Conservation (phyloP, 2,329 filamentous ascomycete species). For the Neopestalotiopsis rosae region DNA sequence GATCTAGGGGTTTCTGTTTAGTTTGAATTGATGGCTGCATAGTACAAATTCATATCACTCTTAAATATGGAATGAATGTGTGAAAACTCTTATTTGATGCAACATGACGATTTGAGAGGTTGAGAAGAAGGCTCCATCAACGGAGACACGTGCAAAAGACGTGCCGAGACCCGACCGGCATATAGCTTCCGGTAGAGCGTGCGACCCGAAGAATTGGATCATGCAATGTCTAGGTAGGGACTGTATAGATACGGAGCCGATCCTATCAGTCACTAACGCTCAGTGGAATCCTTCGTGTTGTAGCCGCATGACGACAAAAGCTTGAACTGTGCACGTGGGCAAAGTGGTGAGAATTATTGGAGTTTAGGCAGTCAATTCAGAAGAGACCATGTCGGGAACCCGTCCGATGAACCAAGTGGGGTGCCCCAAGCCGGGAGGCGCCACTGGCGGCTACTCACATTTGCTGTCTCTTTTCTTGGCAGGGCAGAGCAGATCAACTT, state of each 20-base stretch:
- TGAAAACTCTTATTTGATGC: too few relatives aligned
- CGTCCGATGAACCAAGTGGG: not conserved
- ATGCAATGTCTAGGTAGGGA: too few relatives aligned
- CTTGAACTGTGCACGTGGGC: not conserved
- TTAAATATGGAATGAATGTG: too few relatives aligned
- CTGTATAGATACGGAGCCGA: too few relatives aligned
- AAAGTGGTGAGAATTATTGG: constrained; percentile 3
- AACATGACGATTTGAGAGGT: too few relatives aligned
- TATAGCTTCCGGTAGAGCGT: too few relatives aligned
- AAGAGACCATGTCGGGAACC: not conserved
- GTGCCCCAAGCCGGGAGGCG: not conserved
- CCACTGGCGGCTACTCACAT: not conserved
- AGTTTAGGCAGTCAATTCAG: not conserved
- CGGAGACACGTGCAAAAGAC: not conserved
- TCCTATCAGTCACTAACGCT: not conserved
- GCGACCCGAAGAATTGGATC: too few relatives aligned
- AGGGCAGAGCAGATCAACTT: not conserved
- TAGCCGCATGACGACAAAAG: not conserved
- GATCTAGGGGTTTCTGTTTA: not conserved
- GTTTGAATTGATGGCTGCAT: not conserved
- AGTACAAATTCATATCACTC: too few relatives aligned
- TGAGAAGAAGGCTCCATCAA: too few relatives aligned
- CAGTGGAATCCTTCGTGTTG: not conserved
- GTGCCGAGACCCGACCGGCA: not conserved
- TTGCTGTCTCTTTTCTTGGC: not conserved